A percentile compares a stretch with the other conserved stretches of the same genome.
These are phyloP conservation scores for Rhizopus delemar DNA, from an alignment of 371 early-diverging fungal species.

Conservation along the genomic window DNA sequence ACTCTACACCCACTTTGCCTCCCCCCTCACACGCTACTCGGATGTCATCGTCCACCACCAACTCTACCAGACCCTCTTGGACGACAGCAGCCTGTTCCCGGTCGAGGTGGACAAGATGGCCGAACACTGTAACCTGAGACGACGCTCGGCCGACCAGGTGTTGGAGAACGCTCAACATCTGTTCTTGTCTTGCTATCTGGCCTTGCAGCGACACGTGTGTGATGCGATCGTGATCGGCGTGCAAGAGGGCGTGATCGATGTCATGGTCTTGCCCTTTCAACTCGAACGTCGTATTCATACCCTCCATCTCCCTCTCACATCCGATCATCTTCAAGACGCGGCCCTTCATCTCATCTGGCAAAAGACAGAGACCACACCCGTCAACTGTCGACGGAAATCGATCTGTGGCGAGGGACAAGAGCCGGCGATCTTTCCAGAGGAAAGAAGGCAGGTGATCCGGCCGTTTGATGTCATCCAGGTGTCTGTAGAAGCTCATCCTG, in stretches of 20 bases:
- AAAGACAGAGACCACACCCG: constrained; percentile 22
- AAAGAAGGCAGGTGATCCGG: constrained; percentile 56
- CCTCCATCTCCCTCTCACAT: constrained; percentile 42
- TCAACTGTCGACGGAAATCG: neutral
- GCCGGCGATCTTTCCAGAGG: constrained; percentile 25
- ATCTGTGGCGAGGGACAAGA: neutral
- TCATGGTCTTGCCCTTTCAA: constrained; percentile 60
- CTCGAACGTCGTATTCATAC: constrained; percentile 59
- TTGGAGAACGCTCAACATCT: constrained; percentile 72
- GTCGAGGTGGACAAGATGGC: constrained; percentile 54
- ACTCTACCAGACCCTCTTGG: constrained; percentile 37
- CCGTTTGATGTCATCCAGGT: constrained; percentile 67
- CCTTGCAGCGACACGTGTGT: constrained; percentile 23
- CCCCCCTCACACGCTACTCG: constrained; percentile 93
- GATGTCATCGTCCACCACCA: constrained; percentile 92
- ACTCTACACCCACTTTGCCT: constrained; percentile 88
- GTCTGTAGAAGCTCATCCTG: constrained; percentile 61
- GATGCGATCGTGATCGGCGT: constrained; percentile 55
- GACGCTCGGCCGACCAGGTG: constrained; percentile 65
- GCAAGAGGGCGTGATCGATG: constrained; percentile 58
- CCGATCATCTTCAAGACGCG: constrained; percentile 45
- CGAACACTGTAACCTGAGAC: constrained; percentile 68
- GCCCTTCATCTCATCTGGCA: constrained; percentile 56
- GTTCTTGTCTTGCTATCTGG: constrained; percentile 60
- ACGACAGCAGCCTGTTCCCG: constrained; percentile 47